Evolutionary conservation across 306 rosid genomes (phyloP).

Genomic region (Medicago arabica): DNA sequence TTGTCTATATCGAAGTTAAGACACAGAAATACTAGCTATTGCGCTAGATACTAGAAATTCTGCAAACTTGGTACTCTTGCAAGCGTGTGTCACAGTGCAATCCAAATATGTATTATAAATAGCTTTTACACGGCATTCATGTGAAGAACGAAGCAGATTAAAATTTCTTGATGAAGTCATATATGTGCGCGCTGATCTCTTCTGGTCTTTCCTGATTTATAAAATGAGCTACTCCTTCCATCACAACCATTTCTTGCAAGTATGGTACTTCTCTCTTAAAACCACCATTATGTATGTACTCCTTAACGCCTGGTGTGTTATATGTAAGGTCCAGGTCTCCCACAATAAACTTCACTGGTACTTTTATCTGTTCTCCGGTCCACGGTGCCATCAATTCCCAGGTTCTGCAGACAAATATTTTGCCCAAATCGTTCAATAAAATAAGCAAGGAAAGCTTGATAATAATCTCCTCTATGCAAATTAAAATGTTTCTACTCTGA

Average conservation of each 20-base stretch:
- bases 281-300: constrained; percentile 62
- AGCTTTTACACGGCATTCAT: neutral
- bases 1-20: neutral
- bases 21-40: neutral
- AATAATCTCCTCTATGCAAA: constrained; percentile 2
- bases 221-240: constrained; percentile 71
- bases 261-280: constrained; percentile 62
- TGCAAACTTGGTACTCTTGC: constrained; percentile 17
- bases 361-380: constrained; percentile 68
- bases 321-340: constrained; percentile 70
- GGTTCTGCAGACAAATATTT: constrained; percentile 57
- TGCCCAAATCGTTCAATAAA: neutral
- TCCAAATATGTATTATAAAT: neutral
- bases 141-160: constrained; percentile 28
- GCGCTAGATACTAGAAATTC: neutral
- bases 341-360: constrained; percentile 72
- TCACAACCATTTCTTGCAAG: constrained; percentile 66
- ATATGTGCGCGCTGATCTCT: constrained; percentile 58
- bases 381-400: constrained; percentile 81
- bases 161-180: constrained; percentile 70
- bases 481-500: neutral
- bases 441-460: constrained; percentile 5
- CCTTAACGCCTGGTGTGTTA: constrained; percentile 59
- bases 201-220: constrained; percentile 68
- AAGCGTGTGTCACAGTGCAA: neutral